Base-by-base conservation (phyloP, 306 rosid genomes). In the Vachellia collinsii region DNA sequence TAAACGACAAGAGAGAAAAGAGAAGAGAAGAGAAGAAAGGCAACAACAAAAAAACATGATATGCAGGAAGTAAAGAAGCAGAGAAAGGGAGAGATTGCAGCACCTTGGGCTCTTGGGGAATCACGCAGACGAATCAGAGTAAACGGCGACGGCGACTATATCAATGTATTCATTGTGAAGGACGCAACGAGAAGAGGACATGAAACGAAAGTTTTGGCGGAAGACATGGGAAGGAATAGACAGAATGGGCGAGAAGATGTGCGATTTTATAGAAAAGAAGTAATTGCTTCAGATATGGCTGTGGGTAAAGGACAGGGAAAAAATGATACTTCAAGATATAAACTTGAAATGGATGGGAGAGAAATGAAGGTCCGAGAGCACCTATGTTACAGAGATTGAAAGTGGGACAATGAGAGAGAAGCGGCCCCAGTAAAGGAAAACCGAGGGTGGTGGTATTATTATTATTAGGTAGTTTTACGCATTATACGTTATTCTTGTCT, bases 71-170 rank as follows among this genome's bases (percentile, higher is more conserved):
- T 38, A n/a, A 62, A 82, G 56, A 37, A 7, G 20, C 39, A 20
- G 36, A 54, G 13, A 37, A 65, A 11, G 80, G 63, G 44, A 56
- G 25, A 70, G 29, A 51, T 1, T 8, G 3, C 9, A 38, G 42
- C 65, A 91, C 91, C 96, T 83, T 37, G 36, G 16, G 22, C 50
- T 34, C 11, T 41, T 42, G 5, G 8, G 44, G 56, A 14, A 50
- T 53, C 61, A 41, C 56, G 59, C 80, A 46, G 88, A 88, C 8
- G 12, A 43, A 8, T 90, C 85, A 69, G 81, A 77, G 82, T 36
- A 16, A 36, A 54, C 19, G 23, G 20, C 22, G 7, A 64, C 22
- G 42, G 69, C 41, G 7, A 69, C 48, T 85, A 79, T 63, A 43
- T 23, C 39, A 12, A n/a, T 6, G 2, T 17, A 54, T 54, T 58